Conservation (phyloP, 352 stramenopile species). For the Phytophthora melonis region DNA sequence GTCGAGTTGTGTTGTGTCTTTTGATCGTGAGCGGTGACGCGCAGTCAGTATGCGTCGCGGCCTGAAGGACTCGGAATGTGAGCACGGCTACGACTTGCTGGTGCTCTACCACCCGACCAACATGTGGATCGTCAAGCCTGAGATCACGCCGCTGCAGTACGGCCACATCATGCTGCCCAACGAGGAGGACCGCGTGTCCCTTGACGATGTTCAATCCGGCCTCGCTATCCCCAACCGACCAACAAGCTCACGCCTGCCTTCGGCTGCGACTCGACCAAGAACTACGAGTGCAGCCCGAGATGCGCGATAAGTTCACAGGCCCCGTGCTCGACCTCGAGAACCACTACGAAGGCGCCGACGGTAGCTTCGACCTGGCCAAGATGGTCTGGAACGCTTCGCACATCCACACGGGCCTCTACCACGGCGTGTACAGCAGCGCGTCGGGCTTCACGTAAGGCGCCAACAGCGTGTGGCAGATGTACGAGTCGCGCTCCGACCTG, state of each 20-base stretch:
- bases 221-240: constrained; percentile 1
- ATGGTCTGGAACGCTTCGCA: constrained; percentile 30
- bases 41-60: constrained; percentile 21
- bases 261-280: constrained; percentile 37
- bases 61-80: constrained; percentile 13
- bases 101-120: constrained; percentile 25
- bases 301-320: constrained; percentile 32
- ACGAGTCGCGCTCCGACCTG: too few relatives aligned
- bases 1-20: too few relatives aligned
- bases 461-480: too few relatives aligned
- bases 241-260: not conserved
- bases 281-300: constrained; percentile 36
- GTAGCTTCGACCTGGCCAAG: constrained; percentile 10
- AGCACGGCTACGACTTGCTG: constrained; percentile 22
- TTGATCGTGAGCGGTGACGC: too few relatives aligned
- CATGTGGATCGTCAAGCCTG: constrained; percentile 19
- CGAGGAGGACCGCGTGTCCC: constrained; percentile 22
- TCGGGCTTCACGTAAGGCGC: too few relatives aligned
- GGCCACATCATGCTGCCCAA: constrained; percentile 22
- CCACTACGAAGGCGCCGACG: constrained; percentile 30
- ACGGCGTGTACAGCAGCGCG: constrained; percentile 38
- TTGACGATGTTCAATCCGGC: constrained; percentile 25
- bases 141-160: constrained; percentile 15
- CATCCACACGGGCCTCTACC: constrained; percentile 29
- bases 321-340: constrained; percentile 33